These are phyloP conservation scores for Sclerotinia glacialis DNA, from an alignment of 2,329 filamentous ascomycete species.

Conservation along the genomic window DNA sequence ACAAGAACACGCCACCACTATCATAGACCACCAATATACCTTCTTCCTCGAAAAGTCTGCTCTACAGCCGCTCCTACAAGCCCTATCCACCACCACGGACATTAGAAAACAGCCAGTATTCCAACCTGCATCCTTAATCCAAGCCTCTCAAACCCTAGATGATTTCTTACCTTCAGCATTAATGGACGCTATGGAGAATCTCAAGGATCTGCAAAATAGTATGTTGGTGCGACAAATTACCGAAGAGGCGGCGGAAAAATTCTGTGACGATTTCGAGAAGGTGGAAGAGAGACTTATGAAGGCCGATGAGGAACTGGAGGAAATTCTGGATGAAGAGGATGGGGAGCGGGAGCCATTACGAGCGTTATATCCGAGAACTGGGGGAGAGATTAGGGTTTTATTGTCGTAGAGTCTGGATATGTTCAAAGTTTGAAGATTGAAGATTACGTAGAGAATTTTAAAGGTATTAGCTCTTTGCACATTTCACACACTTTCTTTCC, in stretches of 20 bases:
- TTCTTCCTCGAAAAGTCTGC: slow-evolving; percentile 77
- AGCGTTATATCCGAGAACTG: slow-evolving; percentile 39
- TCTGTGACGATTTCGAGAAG: slow-evolving; percentile 80
- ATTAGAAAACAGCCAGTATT: slow-evolving; percentile 57
- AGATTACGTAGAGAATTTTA: neutral
- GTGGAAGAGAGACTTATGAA: slow-evolving; percentile 60
- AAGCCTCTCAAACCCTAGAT: slow-evolving; percentile 74
- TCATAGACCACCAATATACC: slow-evolving; percentile 65
- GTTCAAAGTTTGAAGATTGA: neutral
- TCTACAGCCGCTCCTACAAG: slow-evolving; percentile 60
- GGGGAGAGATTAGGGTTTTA: slow-evolving; percentile 40
- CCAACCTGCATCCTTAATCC: slow-evolving; percentile 58
- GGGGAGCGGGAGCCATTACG: slow-evolving; percentile 34
- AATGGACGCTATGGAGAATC: slow-evolving; percentile 83
- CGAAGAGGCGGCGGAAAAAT: slow-evolving; percentile 76
- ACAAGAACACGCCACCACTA: slow-evolving; percentile 51
- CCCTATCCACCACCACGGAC: slow-evolving; percentile 43
- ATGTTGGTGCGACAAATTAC: slow-evolving; percentile 71
- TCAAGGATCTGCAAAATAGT: slow-evolving; percentile 71
- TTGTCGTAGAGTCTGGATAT: slow-evolving; percentile 32
- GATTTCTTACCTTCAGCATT: slow-evolving; percentile 89
- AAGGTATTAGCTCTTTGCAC: neutral
- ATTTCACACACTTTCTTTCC: neutral
- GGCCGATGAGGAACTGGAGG: slow-evolving; percentile 51
- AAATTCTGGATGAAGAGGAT: slow-evolving; percentile 26